These are phyloP conservation scores for Prunus fruticosa DNA, from an alignment of 306 rosid genomes.

Conservation along the genomic window DNA sequence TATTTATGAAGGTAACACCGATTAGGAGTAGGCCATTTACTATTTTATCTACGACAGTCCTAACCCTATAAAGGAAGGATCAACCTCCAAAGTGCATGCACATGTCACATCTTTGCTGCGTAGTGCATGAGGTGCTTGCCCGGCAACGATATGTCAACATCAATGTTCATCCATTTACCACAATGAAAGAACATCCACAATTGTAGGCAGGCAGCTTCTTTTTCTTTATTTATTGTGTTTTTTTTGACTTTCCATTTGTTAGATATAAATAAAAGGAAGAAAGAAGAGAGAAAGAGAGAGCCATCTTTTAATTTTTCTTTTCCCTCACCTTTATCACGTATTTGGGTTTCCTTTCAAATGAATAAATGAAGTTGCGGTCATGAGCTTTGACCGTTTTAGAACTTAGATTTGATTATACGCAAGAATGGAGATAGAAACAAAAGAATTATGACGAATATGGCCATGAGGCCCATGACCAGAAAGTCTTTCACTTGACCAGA, in stretches of 20 bases:
- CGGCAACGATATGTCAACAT: background rate
- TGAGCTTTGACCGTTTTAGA: background rate
- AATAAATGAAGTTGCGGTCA: background rate
- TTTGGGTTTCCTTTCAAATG: background rate
- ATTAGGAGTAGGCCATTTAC: too few relatives aligned
- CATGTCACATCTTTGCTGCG: background rate
- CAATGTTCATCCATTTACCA: background rate
- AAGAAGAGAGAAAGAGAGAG: background rate
- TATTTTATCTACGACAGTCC: too few relatives aligned
- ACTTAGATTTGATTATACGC: too few relatives aligned
- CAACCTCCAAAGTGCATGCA: background rate
- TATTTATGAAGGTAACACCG: too few relatives aligned
- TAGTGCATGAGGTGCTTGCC: background rate
- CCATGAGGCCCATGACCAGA: background rate
- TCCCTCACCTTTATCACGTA: too few relatives aligned
- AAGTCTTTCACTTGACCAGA: conserved; percentile 27
- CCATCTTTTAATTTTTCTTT: too few relatives aligned
- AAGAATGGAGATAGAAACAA: too few relatives aligned
- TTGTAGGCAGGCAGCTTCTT: background rate
- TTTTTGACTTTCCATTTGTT: background rate
- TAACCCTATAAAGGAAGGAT: too few relatives aligned
- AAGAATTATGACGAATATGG: background rate
- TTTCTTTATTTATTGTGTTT: background rate
- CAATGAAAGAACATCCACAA: background rate
- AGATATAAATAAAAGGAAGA: background rate